These are phyloP conservation scores for Clarireedia paspali DNA, from an alignment of 2,329 filamentous ascomycete species.

Conservation along the genomic window DNA sequence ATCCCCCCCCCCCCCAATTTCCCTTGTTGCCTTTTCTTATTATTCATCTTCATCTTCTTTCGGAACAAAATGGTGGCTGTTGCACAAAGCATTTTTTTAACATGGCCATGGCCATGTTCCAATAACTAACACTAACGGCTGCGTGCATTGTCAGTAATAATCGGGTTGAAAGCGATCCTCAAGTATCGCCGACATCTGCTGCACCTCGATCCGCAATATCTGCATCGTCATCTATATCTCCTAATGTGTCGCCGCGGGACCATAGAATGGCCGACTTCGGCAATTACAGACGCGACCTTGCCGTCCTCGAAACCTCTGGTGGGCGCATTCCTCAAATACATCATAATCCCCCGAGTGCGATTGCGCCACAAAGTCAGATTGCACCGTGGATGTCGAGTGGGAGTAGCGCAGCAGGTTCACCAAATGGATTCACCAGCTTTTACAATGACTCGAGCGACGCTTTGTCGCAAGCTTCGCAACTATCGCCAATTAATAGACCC, in stretches of 20 bases:
- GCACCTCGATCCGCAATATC: conserved; percentile 21
- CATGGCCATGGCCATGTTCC: conserved; percentile 23
- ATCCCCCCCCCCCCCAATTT: neutral
- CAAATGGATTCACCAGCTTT: conserved; percentile 46
- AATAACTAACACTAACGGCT: conserved; percentile 26
- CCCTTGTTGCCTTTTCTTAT: conserved; percentile 5
- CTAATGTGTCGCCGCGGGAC: conserved; percentile 29
- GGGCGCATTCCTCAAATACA: conserved; percentile 51
- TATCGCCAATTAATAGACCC: conserved; percentile 63
- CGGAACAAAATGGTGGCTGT: neutral
- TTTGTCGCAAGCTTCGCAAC: conserved; percentile 54
- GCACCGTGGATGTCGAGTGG: conserved; percentile 48
- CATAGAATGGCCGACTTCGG: conserved; percentile 44
- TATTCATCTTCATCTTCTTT: conserved; percentile 5
- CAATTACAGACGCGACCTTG: conserved; percentile 66
- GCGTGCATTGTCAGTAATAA: conserved; percentile 24
- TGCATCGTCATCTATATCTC: conserved; percentile 22
- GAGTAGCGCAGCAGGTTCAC: conserved; percentile 24
- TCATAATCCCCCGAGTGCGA: conserved; percentile 48
- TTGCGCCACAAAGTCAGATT: conserved; percentile 38
- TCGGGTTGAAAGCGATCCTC: conserved; percentile 28
- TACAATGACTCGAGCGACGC: conserved; percentile 71
- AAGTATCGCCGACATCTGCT: conserved; percentile 28
- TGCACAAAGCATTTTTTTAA: neutral
- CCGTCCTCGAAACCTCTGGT: conserved; percentile 56